phyloP scores from a whole-genome alignment of 1,284 basidiomycete species.

The Ustilago crameri region DNA sequence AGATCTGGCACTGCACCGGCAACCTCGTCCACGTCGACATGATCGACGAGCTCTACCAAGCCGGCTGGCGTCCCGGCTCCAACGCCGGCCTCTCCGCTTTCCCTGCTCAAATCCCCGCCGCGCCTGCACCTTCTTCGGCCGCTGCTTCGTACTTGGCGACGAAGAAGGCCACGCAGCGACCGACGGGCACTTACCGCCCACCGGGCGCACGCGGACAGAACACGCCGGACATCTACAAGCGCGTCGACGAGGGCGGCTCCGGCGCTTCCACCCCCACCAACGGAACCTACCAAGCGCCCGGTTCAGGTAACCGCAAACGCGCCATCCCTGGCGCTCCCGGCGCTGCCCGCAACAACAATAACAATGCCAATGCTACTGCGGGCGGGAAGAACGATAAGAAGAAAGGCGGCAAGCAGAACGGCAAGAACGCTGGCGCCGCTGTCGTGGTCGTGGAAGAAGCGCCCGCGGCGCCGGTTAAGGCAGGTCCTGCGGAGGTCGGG shows the following conservation, averaged over 20 bases:
- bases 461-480: conserved; percentile 16
- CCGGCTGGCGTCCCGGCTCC: conserved; percentile 81
- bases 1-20: conserved; percentile 93
- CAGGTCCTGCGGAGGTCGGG: conserved; percentile 54
- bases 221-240: conserved; percentile 85
- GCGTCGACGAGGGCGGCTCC: conserved; percentile 80
- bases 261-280: conserved; percentile 45
- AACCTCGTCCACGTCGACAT: conserved; percentile 81
- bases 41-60: conserved; percentile 87
- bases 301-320: conserved; percentile 44
- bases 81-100: conserved; percentile 78
- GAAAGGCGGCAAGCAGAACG: conserved; percentile 45
- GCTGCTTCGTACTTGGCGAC: conserved; percentile 70
- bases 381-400: conserved; percentile 12
- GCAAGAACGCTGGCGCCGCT: conserved; percentile 38
- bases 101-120: conserved; percentile 76
- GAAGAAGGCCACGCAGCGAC: conserved; percentile 60
- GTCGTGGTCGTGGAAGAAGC: conserved; percentile 12
- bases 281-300: conserved; percentile 51
- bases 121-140: conserved; percentile 78
- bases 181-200: conserved; percentile 67
- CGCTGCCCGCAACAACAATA: conserved; percentile 20
- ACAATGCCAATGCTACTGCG: conserved; percentile 4
- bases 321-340: conserved; percentile 55
- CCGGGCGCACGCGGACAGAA: conserved; percentile 81